These are phyloP conservation scores for Wickerhamomyces silvicola DNA, from an alignment of 805 yeast genomes.

Conservation along the genomic window DNA sequence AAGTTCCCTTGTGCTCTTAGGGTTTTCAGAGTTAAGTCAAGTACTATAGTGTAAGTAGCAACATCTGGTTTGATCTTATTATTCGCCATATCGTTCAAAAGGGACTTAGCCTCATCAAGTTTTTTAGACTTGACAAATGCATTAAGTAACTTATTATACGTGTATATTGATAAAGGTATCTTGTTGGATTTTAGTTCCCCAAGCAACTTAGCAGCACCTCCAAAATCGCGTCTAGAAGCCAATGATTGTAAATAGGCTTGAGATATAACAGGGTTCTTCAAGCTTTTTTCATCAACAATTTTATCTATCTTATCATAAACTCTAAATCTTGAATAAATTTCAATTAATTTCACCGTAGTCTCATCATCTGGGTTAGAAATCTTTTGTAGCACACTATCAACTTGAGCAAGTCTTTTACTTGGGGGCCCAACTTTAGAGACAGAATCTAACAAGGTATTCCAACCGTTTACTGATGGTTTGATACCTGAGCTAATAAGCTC, in stretches of 20 bases:
- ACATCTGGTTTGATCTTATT: conserved; percentile 45
- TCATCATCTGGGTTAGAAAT: conserved; percentile 38
- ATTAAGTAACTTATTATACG: conserved; percentile 47
- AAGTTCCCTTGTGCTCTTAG: conserved; percentile 36
- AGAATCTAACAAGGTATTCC: conserved; percentile 55
- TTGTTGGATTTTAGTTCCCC: conserved; percentile 17
- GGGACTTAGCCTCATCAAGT: conserved; percentile 39
- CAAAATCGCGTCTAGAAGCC: conserved; percentile 7
- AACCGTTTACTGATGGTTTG: conserved; percentile 39
- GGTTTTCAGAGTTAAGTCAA: conserved; percentile 46
- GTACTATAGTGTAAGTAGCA: conserved; percentile 54
- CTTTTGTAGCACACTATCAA: conserved; percentile 31
- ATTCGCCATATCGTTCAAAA: conserved; percentile 39
- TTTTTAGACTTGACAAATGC: conserved; percentile 34
- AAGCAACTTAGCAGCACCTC: conserved; percentile 8
- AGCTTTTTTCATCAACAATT: conserved; percentile 28
- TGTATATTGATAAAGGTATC: conserved; percentile 38
- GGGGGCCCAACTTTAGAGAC: conserved; percentile 26
- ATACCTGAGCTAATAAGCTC: conserved; percentile 34
- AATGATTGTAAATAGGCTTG: conserved; percentile 18
- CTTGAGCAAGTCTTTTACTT: conserved; percentile 26
- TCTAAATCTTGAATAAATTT: conserved; percentile 41
- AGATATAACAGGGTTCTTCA: conserved; percentile 26
- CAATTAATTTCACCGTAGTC: conserved; percentile 41
- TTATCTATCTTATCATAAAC: conserved; percentile 32